These are phyloP conservation scores for Pichia deserticola DNA, from an alignment of 805 yeast species.

Conservation along the genomic window DNA sequence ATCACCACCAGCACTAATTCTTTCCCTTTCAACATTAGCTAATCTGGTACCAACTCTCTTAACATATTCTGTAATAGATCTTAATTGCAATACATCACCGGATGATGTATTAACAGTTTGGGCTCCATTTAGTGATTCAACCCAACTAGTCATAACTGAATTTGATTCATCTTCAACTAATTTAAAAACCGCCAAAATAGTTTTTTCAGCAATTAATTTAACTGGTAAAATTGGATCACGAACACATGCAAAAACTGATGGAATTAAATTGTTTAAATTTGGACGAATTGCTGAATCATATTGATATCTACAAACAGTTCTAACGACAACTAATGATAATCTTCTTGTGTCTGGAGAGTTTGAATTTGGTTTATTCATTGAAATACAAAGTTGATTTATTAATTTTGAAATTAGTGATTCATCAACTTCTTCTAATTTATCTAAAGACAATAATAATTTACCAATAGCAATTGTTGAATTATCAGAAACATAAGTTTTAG, in stretches of 20 bases:
- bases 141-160: conserved; percentile 59
- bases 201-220: conserved; percentile 90
- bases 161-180: conserved; percentile 57
- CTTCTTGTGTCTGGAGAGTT: conserved; percentile 73
- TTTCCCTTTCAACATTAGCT: conserved; percentile 80
- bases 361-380: conserved; percentile 46
- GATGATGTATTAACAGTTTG: conserved; percentile 35
- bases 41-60: conserved; percentile 84
- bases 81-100: conserved; percentile 43
- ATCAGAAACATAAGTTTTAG: conserved; percentile 53
- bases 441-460: conserved; percentile 55
- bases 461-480: conserved; percentile 77
- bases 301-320: conserved; percentile 67
- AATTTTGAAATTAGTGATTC: conserved; percentile 28
- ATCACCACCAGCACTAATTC: conserved; percentile 86
- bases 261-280: conserved; percentile 49
- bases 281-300: conserved; percentile 43
- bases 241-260: conserved; percentile 72
- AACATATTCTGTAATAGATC: conserved; percentile 84
- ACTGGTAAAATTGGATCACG: conserved; percentile 88
- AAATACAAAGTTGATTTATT: conserved; percentile 40
- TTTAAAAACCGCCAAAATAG: conserved; percentile 63
- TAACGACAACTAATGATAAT: conserved; percentile 61
- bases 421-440: conserved; percentile 26
- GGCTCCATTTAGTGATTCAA: conserved; percentile 32